phyloP scores from a whole-genome alignment of 2,329 filamentous ascomycete species.

The Stachybotrys elegans region DNA sequence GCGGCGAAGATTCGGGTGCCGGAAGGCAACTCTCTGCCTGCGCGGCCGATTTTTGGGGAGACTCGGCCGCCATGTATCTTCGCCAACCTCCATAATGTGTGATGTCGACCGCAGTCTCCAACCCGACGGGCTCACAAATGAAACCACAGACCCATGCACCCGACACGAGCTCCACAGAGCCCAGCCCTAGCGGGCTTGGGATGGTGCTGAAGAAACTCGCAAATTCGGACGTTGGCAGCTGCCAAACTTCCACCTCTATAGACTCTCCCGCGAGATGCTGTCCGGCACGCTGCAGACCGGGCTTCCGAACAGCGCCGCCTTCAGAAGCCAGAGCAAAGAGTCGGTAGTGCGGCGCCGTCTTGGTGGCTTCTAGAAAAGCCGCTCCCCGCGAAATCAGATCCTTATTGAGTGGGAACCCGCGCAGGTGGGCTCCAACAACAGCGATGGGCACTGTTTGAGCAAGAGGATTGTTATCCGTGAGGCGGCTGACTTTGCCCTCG shows the following conservation, averaged over 20 bases:
- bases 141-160: constrained; percentile 29
- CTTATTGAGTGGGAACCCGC: constrained; percentile 27
- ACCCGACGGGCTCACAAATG: constrained; percentile 29
- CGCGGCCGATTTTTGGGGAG: no score
- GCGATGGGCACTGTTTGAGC: constrained; percentile 17
- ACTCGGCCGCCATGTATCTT: constrained; percentile 12
- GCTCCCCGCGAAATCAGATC: constrained; percentile 26
- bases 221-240: constrained; percentile 20
- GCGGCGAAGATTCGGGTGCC: no score
- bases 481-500: not conserved
- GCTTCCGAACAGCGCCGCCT: constrained; percentile 19
- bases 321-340: constrained; percentile 20
- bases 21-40: no score
- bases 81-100: constrained; percentile 26
- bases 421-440: constrained; percentile 29
- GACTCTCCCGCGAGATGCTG: constrained; percentile 13
- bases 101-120: constrained; percentile 24
- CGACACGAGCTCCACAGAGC: constrained; percentile 27
- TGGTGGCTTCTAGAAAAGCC: constrained; percentile 15
- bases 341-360: constrained; percentile 23
- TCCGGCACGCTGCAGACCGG: constrained; percentile 23
- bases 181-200: constrained; percentile 27
- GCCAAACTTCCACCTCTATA: constrained; percentile 31
- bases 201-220: constrained; percentile 27
- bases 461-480: accelerated